These are phyloP conservation scores for Monilinia fructigena DNA, from an alignment of 2,329 filamentous ascomycete genomes.

Conservation along the genomic window DNA sequence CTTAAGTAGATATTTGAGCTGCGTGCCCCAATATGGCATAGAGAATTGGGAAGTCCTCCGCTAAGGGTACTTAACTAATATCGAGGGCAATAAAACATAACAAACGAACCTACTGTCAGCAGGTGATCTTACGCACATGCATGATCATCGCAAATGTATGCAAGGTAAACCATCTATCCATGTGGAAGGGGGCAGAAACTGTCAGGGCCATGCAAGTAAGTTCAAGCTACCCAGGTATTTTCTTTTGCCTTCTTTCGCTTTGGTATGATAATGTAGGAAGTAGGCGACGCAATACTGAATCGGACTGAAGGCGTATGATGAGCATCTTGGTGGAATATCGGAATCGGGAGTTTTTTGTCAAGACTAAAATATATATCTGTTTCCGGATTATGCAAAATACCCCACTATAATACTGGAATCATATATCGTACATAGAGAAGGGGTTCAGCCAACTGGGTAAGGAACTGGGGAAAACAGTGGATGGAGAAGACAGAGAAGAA, in stretches of 20 bases:
- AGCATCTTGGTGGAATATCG: neutral
- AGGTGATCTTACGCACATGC: slow-evolving; percentile 25
- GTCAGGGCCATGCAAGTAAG: slow-evolving; percentile 20
- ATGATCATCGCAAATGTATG: slow-evolving; percentile 4
- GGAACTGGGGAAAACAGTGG: neutral
- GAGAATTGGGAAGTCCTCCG: neutral
- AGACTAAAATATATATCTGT: slow-evolving; percentile 13
- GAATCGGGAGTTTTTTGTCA: slow-evolving; percentile 1
- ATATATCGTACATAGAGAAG: slow-evolving; percentile 1
- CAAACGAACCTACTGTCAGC: slow-evolving; percentile 16
- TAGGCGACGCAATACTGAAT: neutral
- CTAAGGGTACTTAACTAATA: neutral
- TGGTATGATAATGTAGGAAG: neutral
- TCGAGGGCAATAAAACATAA: slow-evolving; percentile 8
- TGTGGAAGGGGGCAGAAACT: slow-evolving; percentile 14
- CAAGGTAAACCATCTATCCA: slow-evolving; percentile 15
- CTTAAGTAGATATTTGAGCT: slow-evolving; percentile 25
- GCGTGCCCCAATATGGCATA: slow-evolving; percentile 4
- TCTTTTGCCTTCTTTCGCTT: slow-evolving; percentile 12
- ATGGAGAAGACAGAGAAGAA: neutral
- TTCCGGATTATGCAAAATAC: slow-evolving; percentile 21
- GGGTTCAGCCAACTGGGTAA: slow-evolving; percentile 21
- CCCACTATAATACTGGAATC: slow-evolving; percentile 17
- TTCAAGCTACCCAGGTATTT: neutral
- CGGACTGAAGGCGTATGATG: neutral